Percentiles rank a stretch among this genome's conserved stretches.
Evolutionary conservation across 805 yeast genomes (phyloP).

Genomic region (Saturnispora kantuleensis): DNA sequence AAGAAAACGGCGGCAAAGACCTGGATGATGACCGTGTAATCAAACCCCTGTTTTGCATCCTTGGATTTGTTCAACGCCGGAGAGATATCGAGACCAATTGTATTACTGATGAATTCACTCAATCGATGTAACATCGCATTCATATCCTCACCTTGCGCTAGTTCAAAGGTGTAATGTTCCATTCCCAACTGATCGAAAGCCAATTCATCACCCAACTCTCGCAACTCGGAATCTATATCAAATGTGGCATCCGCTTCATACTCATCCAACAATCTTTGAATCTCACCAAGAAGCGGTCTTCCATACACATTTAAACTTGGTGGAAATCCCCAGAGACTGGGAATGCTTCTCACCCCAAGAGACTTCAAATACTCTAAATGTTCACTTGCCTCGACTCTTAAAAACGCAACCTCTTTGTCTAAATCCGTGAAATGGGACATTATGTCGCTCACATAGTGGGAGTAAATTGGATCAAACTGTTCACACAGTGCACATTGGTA

Average conservation of each 20-base stretch:
- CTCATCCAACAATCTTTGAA: neutral
- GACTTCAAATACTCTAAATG: constrained; percentile 34
- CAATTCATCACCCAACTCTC: neutral
- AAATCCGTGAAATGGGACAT: constrained; percentile 33
- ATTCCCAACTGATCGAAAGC: constrained; percentile 9
- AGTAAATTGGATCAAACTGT: constrained; percentile 32
- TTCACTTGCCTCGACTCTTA: constrained; percentile 38
- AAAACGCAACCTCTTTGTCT: constrained; percentile 34
- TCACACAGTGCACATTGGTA: constrained; percentile 41
- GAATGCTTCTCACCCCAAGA: constrained; percentile 41
- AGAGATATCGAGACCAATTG: constrained; percentile 5
- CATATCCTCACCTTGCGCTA: constrained; percentile 11
- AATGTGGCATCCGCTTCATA: neutral
- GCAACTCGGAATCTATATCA: constrained; percentile 1
- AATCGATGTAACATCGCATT: constrained; percentile 7
- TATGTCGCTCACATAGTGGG: constrained; percentile 35
- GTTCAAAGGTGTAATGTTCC: constrained; percentile 13
- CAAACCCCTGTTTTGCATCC: neutral
- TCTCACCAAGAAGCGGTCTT: neutral
- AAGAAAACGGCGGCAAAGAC: constrained; percentile 8
- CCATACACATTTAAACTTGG: constrained; percentile 10
- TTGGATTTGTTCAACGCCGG: constrained; percentile 3
- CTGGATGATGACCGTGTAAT: constrained; percentile 7
- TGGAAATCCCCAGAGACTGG: constrained; percentile 62
- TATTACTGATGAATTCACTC: constrained; percentile 5